Evolutionary conservation across 257 asterid species (phyloP).

Genomic region (Plantago major): DNA sequence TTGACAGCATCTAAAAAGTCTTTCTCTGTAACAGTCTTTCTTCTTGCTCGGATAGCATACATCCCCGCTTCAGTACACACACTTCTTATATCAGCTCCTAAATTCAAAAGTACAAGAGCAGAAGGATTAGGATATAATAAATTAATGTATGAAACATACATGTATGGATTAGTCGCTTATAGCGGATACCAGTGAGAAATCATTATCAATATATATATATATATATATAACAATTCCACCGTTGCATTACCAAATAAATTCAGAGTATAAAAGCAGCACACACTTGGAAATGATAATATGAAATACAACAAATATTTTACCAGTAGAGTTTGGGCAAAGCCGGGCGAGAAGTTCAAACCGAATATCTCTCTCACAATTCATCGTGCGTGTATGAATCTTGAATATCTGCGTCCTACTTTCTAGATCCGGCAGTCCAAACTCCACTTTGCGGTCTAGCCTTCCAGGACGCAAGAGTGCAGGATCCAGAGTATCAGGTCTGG

Average conservation of each 20-base stretch:
- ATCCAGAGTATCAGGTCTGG: constrained; percentile 93
- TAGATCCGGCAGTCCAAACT: constrained; percentile 91
- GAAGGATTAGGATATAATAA: not conserved
- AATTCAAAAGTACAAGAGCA: not conserved
- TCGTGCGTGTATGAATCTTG: constrained; percentile 74
- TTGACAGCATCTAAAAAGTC: constrained; percentile 93
- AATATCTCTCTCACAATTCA: constrained; percentile 77
- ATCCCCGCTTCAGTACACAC: constrained; percentile 98
- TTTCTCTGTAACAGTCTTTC: constrained; percentile 92
- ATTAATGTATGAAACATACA: not conserved
- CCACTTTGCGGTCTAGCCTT: constrained; percentile 87
- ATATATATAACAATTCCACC: no score
- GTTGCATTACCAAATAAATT: no score
- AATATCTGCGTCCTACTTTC: constrained; percentile 78
- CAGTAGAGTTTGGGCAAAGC: constrained; percentile 93
- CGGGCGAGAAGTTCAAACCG: constrained; percentile 87
- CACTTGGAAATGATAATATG: no score
- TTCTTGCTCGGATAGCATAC: constrained; percentile 86
- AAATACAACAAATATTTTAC: constrained; percentile 29
- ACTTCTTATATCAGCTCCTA: constrained; percentile 92
- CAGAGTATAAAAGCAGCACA: no score
- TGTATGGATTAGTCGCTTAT: no score
- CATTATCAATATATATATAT: no score
- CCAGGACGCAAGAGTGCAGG: constrained; percentile 96
- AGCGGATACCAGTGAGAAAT: no score